phyloP scores from a whole-genome alignment of 2,329 filamentous ascomycete species.

The Cladophialophora carrionii region DNA sequence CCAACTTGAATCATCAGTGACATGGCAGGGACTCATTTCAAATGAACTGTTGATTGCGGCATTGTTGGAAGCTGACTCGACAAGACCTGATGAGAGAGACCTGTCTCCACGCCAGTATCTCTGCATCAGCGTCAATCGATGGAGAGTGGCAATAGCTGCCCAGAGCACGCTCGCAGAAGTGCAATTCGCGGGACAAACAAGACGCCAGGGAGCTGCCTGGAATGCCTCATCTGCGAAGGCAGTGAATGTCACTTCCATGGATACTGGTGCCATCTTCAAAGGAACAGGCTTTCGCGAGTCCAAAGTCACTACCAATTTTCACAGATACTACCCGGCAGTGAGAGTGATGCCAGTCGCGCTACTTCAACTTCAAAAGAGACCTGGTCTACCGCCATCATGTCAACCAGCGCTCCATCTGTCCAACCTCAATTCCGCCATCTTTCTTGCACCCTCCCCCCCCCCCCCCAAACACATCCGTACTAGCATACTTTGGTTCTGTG shows the following conservation, averaged over 20 bases:
- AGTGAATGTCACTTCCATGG: no score
- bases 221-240: no score
- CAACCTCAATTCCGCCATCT: no score
- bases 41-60: not conserved
- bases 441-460: no score
- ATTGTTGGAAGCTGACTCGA: not conserved
- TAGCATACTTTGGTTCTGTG: no score
- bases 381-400: not conserved
- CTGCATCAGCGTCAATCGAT: not conserved
- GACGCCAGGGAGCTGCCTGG: not conserved
- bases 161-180: not conserved
- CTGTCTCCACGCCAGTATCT: not conserved
- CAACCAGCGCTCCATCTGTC: not conserved
- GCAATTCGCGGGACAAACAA: not conserved
- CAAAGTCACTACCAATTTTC: not conserved
- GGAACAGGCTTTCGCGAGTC: not conserved
- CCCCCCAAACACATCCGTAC: no score
- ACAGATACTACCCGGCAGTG: not conserved
- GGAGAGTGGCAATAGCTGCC: not conserved
- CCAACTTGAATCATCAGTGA: not conserved
- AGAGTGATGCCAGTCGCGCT: not conserved
- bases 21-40: no score
- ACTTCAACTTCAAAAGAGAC: not conserved
- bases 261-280: no score
- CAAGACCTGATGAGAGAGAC: not conserved